A percentile compares a stretch with the other conserved stretches of the same genome.
These are phyloP conservation scores for Lasiodiplodia sp. DNA, from an alignment of 2,329 filamentous ascomycete genomes.

Conservation along the genomic window DNA sequence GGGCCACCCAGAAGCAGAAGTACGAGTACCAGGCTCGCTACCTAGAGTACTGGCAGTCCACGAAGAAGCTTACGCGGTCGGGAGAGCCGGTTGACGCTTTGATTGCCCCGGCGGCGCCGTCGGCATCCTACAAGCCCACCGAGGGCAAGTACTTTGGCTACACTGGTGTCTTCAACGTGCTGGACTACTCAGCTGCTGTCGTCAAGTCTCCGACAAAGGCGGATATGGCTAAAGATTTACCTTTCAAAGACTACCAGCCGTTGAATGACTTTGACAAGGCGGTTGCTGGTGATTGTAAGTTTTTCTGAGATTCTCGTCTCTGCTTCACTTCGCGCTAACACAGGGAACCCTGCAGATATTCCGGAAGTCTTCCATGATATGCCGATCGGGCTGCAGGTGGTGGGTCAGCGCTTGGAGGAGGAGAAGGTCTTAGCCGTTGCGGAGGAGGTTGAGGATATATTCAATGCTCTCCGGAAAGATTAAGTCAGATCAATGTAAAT, in stretches of 20 bases:
- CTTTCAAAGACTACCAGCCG: constrained; percentile 37
- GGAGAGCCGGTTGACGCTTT: constrained; percentile 47
- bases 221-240: constrained; percentile 58
- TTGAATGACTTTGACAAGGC: constrained; percentile 26
- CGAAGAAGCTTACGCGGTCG: constrained; percentile 36
- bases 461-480: neutral
- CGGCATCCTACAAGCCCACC: constrained; percentile 49
- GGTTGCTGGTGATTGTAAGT: constrained; percentile 8
- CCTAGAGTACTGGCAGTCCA: constrained; percentile 49
- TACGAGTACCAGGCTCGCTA: constrained; percentile 34
- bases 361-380: constrained; percentile 31
- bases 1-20: neutral
- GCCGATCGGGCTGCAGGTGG: constrained; percentile 37
- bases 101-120: constrained; percentile 47
- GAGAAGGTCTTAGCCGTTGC: constrained; percentile 34
- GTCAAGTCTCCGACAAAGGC: constrained; percentile 65
- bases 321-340: too few relatives aligned
- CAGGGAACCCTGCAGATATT: neutral
- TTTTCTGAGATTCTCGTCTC: too few relatives aligned
- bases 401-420: constrained; percentile 36
- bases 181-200: constrained; percentile 63
- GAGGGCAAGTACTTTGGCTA: constrained; percentile 59
- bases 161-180: constrained; percentile 57
- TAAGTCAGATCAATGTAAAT: too few relatives aligned
- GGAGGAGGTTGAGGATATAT: constrained; percentile 1